A percentile compares a stretch with the other conserved stretches of the same genome.
phyloP scores from a whole-genome alignment of 2,329 filamentous ascomycete genomes.

The Fulvia fulva region DNA sequence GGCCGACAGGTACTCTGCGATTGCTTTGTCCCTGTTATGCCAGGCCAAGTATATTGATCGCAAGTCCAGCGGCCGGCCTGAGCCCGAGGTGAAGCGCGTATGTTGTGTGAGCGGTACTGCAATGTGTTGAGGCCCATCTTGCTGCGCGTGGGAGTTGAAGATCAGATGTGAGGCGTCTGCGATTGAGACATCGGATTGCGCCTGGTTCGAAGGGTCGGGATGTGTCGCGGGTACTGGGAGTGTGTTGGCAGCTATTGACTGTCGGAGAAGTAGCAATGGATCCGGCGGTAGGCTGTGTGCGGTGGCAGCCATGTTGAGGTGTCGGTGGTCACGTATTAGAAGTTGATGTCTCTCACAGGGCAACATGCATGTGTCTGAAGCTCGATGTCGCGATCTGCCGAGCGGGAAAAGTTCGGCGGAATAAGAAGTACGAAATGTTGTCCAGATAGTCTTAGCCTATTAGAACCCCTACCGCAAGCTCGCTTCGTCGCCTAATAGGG shows the following conservation, averaged over 20 bases:
- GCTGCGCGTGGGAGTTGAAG: constrained; percentile 33
- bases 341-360: neutral
- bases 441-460: too few species aligned
- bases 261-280: constrained; percentile 76
- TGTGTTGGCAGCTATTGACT: constrained; percentile 69
- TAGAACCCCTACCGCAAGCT: too few species aligned
- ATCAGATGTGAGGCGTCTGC: constrained; percentile 67
- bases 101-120: constrained; percentile 48
- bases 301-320: constrained; percentile 34
- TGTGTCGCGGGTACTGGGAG: constrained; percentile 71
- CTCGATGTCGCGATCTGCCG: neutral
- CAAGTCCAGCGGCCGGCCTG: constrained; percentile 54
- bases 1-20: constrained; percentile 85
- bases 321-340: constrained; percentile 56
- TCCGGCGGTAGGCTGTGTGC: constrained; percentile 50
- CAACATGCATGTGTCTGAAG: neutral
- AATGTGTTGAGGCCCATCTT: constrained; percentile 52
- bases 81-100: constrained; percentile 79
- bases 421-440: too few species aligned
- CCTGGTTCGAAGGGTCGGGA: constrained; percentile 57
- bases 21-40: constrained; percentile 84
- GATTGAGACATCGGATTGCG: constrained; percentile 60
- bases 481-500: too few species aligned
- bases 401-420: too few species aligned
- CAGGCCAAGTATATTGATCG: constrained; percentile 96